Percentiles rank a stretch among this genome's conserved stretches.
phyloP scores from a whole-genome alignment of 495 filamentous ascomycete genomes.

The Trichoderma erinaceum region DNA sequence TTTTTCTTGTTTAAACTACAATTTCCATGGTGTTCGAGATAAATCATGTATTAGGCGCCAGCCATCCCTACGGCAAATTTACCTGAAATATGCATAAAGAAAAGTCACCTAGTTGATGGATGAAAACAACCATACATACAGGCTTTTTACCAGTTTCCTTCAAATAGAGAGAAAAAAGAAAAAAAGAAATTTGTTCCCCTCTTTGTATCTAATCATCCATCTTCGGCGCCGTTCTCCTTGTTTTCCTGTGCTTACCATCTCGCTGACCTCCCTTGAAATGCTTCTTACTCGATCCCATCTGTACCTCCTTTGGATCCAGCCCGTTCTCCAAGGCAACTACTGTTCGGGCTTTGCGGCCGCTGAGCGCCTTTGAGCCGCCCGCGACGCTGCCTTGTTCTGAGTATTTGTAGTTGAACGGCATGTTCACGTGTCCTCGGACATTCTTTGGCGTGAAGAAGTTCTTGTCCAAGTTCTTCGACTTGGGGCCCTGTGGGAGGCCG shows the following conservation, averaged over 20 bases:
- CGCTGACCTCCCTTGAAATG: constrained; percentile 80
- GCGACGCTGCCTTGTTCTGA: constrained; percentile 62
- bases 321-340: constrained; percentile 82
- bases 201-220: background rate
- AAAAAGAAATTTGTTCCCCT: background rate
- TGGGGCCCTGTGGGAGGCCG: constrained; percentile 49
- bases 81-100: background rate
- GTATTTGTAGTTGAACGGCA: constrained; percentile 83
- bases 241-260: constrained; percentile 46
- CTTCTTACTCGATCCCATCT: constrained; percentile 70
- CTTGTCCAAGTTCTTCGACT: constrained; percentile 72
- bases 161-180: background rate
- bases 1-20: too few relatives aligned
- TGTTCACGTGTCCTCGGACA: constrained; percentile 58
- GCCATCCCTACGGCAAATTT: too few relatives aligned
- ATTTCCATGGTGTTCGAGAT: too few relatives aligned
- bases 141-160: background rate
- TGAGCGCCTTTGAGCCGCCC: constrained; percentile 56
- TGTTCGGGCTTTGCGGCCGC: constrained; percentile 74
- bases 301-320: constrained; percentile 76
- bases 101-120: background rate
- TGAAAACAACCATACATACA: background rate
- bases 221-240: background rate
- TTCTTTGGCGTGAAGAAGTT: constrained; percentile 72
- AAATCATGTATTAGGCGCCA: background rate